phyloP scores from a whole-genome alignment of 306 rosid species.

The Styphnolobium japonicum region DNA sequence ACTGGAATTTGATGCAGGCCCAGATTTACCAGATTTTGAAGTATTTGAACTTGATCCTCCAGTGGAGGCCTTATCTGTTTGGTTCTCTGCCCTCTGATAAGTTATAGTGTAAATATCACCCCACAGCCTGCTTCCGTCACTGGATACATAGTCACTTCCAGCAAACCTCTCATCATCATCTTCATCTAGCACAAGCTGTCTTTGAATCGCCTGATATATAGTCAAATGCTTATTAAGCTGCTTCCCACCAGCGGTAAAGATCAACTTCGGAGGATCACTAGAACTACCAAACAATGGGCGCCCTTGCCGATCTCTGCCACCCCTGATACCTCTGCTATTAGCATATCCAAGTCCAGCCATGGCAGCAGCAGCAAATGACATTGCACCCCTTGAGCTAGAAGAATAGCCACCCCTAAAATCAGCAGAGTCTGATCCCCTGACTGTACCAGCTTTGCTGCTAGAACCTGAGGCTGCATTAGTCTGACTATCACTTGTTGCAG shows the following conservation, averaged over 20 bases:
- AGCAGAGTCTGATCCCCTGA: constrained; percentile 61
- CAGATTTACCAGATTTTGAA: constrained; percentile 63
- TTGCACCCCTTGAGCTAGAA: constrained; percentile 80
- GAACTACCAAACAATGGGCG: constrained; percentile 66
- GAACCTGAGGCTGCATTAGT: constrained; percentile 86
- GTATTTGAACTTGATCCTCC: constrained; percentile 67
- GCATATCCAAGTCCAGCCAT: constrained; percentile 97
- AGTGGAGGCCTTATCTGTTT: constrained; percentile 55
- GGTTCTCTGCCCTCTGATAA: constrained; percentile 86
- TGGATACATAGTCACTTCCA: constrained; percentile 68
- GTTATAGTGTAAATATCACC: constrained; percentile 87
- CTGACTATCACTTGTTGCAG: constrained; percentile 68
- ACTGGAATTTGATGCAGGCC: constrained; percentile 52
- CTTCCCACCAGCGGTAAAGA: constrained; percentile 87
- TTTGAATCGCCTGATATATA: constrained; percentile 93
- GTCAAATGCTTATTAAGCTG: constrained; percentile 92
- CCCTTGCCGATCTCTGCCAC: constrained; percentile 88
- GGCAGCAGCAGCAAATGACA: constrained; percentile 99
- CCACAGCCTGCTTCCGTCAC: constrained; percentile 98
- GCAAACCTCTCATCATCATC: constrained; percentile 94
- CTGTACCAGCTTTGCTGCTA: constrained; percentile 77
- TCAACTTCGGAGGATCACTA: constrained; percentile 73
- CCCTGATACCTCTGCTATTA: constrained; percentile 79
- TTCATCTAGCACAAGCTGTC: constrained; percentile 89
- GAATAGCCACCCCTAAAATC: constrained; percentile 76